phyloP scores from a whole-genome alignment of 2,329 filamentous ascomycete genomes.

The Elsinoe ampelina region DNA sequence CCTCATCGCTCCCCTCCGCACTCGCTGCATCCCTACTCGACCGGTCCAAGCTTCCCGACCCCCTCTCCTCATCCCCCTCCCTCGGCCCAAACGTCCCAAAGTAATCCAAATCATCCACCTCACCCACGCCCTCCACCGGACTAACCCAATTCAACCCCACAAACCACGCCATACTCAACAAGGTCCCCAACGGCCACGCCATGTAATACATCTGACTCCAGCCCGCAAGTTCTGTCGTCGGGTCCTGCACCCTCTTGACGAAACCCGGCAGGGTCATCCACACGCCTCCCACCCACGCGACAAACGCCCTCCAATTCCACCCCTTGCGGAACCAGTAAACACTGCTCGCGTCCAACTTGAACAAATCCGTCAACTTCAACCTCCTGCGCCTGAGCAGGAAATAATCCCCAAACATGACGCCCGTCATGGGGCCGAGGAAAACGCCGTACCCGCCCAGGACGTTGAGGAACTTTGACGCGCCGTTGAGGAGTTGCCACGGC shows the following conservation, averaged over 20 bases:
- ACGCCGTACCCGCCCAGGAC: slow-evolving; percentile 35
- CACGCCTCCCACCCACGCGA: slow-evolving; percentile 16
- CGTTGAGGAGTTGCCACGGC: slow-evolving; percentile 36
- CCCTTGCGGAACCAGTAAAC: slow-evolving; percentile 20
- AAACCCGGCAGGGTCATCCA: slow-evolving; percentile 5
- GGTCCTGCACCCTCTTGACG: slow-evolving; percentile 4
- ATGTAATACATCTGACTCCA: slow-evolving; percentile 10
- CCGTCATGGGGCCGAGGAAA: slow-evolving; percentile 34
- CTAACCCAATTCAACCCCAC: neutral
- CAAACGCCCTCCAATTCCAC: slow-evolving; percentile 19
- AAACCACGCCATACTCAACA: slow-evolving; percentile 7
- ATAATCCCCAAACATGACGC: slow-evolving; percentile 34
- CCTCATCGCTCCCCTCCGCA: neutral
- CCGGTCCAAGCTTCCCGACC: neutral
- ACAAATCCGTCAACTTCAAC: slow-evolving; percentile 19
- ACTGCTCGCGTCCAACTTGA: slow-evolving; percentile 15
- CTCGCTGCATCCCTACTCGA: neutral
- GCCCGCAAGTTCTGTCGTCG: neutral
- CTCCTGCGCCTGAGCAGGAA: slow-evolving; percentile 24
- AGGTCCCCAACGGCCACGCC: slow-evolving; percentile 9
- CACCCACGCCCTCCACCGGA: neutral
- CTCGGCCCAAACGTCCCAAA: slow-evolving; percentile 8
- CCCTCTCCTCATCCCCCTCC: neutral
- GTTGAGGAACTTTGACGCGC: slow-evolving; percentile 33
- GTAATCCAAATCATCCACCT: slow-evolving; percentile 6